Conservation (phyloP, 805 yeast species). For the Yarrowia phangngaensis region DNA sequence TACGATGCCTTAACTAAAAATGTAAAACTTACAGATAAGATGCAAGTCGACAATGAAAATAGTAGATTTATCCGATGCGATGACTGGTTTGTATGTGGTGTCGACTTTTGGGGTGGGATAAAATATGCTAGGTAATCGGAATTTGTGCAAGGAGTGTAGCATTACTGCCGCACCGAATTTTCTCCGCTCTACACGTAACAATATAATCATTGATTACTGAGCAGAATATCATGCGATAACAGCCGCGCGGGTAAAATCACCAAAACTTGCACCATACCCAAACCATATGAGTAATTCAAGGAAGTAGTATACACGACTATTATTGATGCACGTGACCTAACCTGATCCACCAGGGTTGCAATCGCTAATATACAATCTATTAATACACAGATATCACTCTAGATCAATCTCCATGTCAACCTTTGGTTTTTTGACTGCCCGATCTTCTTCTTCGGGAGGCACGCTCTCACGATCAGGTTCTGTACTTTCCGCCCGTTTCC, state of each 20-base stretch:
- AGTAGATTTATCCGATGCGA: constrained; percentile 19
- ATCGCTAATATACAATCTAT: neutral
- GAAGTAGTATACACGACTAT: too few species aligned
- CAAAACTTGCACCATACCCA: neutral
- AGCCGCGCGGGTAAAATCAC: neutral
- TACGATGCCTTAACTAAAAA: too few species aligned
- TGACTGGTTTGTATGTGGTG: neutral
- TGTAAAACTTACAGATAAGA: neutral
- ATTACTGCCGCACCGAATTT: too few species aligned
- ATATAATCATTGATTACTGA: too few species aligned
- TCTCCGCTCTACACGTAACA: too few species aligned
- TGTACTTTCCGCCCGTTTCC: constrained; percentile 1
- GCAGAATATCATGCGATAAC: neutral
- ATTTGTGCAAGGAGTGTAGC: too few species aligned
- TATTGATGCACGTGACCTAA: too few species aligned
- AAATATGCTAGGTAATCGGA: too few species aligned
- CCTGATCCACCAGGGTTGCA: neutral
- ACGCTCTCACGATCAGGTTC: neutral
- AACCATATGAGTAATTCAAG: too few species aligned
- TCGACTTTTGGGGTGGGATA: neutral
- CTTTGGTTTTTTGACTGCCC: constrained; percentile 18
- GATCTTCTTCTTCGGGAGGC: constrained; percentile 1
- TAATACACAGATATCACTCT: neutral
- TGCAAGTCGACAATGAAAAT: neutral
- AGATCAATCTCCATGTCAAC: constrained; percentile 24